Evolutionary conservation across 78 protist genomes (phyloP), one percentile per base, ranked within the genome.

Genomic region (Creolimax fragrantissima): DNA sequence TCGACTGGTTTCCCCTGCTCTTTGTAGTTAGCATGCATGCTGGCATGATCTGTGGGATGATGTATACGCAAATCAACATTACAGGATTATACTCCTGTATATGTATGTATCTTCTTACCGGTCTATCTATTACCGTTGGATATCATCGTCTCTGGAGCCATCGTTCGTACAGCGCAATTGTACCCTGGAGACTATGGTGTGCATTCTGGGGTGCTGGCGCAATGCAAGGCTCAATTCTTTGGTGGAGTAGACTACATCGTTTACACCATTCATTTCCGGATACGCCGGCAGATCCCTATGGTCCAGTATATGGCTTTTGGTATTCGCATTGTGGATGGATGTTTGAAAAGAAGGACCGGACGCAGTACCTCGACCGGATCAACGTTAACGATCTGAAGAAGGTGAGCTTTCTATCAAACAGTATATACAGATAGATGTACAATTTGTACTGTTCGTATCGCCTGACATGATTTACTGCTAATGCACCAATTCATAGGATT

Each of bases 291-390:
- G 96, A 95, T 88, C 96, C 96, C 37, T 93, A 95, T 93, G 35
- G 42, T 24, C 85, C 43, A 17, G n/a, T 3, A 24, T 32, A 93
- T 11, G 95, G 95, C 2, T 92, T 95, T 88, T 89, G 58, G 45
- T 92, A 67, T 58, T 2, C 94, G 7, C 96, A 95, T 90, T 35
- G 90, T 11, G 95, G 95, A n/a, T 95, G 96, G 96, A 42, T 95
- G 90, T 37, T 95, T 42, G 5, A 43, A 42, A 93, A 93, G 92
- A 90, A 3, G 42, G 90, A 92, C 74, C 92, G 86, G 11, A 7
- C 3, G 36, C 44, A 84, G 74, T 36, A 85, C 35, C 7, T 89
- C n/a, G 93, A 86, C 2, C 42, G 2, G 35, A 0, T 35, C 58
- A 93, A 92, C 67, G 4, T 43, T 5, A 3, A 81, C 85, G 96